Evolutionary conservation across 2,329 filamentous ascomycete species (phyloP), one percentile per base, ranked within the genome.

Genomic region (Tolypocladium tundrense): DNA sequence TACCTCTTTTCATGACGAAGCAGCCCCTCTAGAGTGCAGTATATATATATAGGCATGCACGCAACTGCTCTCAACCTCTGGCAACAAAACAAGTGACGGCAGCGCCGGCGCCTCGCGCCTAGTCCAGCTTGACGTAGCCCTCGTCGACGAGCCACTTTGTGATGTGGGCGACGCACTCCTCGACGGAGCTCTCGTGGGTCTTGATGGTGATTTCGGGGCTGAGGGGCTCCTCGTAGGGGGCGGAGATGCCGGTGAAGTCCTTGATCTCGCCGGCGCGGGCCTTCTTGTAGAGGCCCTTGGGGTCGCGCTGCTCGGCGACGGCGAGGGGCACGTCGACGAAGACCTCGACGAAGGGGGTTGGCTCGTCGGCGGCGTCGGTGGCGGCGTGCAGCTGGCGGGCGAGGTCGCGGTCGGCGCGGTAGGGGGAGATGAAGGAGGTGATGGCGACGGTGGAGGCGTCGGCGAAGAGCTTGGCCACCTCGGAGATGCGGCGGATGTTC

Each of bases 201-300:
- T 84, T 82, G 70, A 99, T 90, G 65, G 88, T 87, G 65, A 99
- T 88, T 79, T 99, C 94, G 1, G 94, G 84, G 59, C 85, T 85
- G 71, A 87, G 78, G 6, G 94, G 94, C 61, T 85, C 90, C 82
- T 99, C 94, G 72, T 99, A 99, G 1, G 94, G 94, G 37, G 93
- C 91, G 64, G 88, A 92, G 68, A 97, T 91, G 58, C 94, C 94
- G 1, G 94, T 99, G 72, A 99, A 99, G 66, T 97, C 91, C 75
- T 95, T 94, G 75, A 97, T 97, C 73, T 95, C 86, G 51, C 94
- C 94, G 55, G 89, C 87, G 51, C 93, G 81, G 14, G 94, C 94
- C 84, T 96, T 96, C 82, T 96, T 96, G 78, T 99, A 99, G 60
- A 97, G 77, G 6, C 93, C 94, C 84, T 99, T 99, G 54, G 94